Evolutionary conservation across 2,329 filamentous ascomycete species (phyloP), one percentile per base, ranked within the genome.

Genomic region (Pseudomassariella vexata): DNA sequence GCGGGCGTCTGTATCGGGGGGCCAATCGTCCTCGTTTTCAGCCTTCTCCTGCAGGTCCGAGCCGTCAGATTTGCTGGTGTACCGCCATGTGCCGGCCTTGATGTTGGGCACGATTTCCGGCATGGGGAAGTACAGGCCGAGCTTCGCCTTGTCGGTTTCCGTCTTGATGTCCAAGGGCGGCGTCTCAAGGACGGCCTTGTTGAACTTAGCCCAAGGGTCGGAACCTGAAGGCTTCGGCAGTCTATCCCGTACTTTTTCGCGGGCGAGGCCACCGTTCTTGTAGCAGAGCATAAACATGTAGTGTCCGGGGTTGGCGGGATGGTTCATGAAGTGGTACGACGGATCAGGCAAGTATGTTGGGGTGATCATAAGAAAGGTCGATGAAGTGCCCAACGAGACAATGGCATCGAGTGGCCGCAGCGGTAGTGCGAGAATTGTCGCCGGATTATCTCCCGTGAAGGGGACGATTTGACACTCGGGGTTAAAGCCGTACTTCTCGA

Each of bases 201-300:
- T 92, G 70, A 96, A 98, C 31, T 60, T 70, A 30, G 76, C 73
- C 92, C 92, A 98, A 9, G 69, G 66, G 35, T 81, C 69, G 5
- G 59, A 45, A 19, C 59, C 55, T 8, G 65, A 56, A 17, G 62
- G 60, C 15, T 63, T 57, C 24, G 87, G 82, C 32, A 96, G 76
- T 0, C 76, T 70, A 53, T 98, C 87, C 34, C 92, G 83, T 40
- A 96, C 77, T 49, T 85, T 80, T 56, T 98, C 92, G 26, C 92
- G 83, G 2, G 92, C 90, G 2, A 96, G 77, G 3, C 88, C 88
- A 46, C 92, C 92, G 62, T 98, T 98, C 64, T 96, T 96, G 70
- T 96, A 98, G 71, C 92, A 98, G 21, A 98, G 78, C 92, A 98
- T 98, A 63, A 98, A 96, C 92, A 98, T 96, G 73, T 94, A 95